phyloP scores from a whole-genome alignment of 331 rosid species.

The Malus hybrid region DNA sequence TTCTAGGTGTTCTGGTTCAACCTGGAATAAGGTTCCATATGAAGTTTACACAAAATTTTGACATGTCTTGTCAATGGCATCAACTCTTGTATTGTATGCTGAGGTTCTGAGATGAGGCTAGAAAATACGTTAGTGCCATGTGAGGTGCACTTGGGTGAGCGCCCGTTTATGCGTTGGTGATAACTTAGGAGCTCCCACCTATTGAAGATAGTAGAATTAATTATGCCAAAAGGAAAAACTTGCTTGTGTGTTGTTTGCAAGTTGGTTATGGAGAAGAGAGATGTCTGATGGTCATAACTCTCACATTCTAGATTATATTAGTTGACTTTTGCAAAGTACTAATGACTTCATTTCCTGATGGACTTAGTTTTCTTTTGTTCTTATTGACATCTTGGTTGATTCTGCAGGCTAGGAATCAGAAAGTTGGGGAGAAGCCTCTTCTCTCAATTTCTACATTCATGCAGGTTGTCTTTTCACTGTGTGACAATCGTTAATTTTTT shows the following conservation, averaged over 20 bases:
- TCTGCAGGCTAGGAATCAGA: conserved; percentile 90
- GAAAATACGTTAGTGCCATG: background rate
- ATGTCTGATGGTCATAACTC: background rate
- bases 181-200: background rate
- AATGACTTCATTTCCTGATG: background rate
- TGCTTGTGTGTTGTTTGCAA: background rate
- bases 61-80: background rate
- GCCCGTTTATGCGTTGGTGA: background rate
- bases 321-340: background rate
- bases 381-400: conserved; percentile 20
- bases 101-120: background rate
- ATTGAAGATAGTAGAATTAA: background rate
- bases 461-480: conserved; percentile 50
- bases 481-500: background rate
- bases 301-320: background rate
- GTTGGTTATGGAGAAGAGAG: background rate
- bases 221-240: background rate
- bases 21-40: conserved; percentile 1
- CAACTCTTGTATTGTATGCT: background rate
- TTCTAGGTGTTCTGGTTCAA: background rate
- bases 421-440: conserved; percentile 98
- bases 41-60: background rate
- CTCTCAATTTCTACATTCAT: conserved; percentile 74
- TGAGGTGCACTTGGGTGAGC: background rate
- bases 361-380: background rate